Conservation (phyloP, 106 monocot genomes). For the Cymbidium sinense region DNA sequence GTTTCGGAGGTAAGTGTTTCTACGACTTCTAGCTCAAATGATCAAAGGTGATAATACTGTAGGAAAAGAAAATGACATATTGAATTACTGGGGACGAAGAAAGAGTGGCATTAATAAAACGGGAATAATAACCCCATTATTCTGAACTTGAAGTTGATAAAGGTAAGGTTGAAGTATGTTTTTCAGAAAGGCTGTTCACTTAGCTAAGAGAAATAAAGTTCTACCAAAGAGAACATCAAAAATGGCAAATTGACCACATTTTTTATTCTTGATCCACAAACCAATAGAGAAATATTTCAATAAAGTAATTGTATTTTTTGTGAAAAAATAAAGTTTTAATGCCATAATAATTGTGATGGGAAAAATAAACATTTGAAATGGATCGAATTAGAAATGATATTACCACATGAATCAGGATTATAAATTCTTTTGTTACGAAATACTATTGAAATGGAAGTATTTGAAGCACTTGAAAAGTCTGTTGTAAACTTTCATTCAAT, state of each 20-base stretch:
- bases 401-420: not conserved
- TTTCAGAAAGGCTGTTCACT: not conserved
- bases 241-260: not conserved
- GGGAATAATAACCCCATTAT: not conserved
- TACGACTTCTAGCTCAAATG: too few relatives aligned
- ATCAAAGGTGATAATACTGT: not conserved
- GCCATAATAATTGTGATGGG: not conserved
- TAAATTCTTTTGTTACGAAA: not conserved
- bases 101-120: too few relatives aligned
- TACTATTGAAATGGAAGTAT: not conserved
- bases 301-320: not conserved
- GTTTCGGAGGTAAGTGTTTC: slow-evolving; percentile 37
- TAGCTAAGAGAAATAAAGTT: not conserved
- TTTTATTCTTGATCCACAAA: not conserved
- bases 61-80: not conserved
- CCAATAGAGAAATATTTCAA: not conserved
- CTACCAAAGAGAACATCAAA: not conserved
- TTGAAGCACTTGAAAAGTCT: not conserved
- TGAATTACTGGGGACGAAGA: too few relatives aligned
- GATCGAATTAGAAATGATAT: not conserved
- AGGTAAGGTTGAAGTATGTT: not conserved
- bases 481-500: too few relatives aligned
- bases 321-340: not conserved
- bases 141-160: not conserved
- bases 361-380: not conserved